phyloP scores from a whole-genome alignment of 2,329 filamentous ascomycete species.

The Botrytis medusae region DNA sequence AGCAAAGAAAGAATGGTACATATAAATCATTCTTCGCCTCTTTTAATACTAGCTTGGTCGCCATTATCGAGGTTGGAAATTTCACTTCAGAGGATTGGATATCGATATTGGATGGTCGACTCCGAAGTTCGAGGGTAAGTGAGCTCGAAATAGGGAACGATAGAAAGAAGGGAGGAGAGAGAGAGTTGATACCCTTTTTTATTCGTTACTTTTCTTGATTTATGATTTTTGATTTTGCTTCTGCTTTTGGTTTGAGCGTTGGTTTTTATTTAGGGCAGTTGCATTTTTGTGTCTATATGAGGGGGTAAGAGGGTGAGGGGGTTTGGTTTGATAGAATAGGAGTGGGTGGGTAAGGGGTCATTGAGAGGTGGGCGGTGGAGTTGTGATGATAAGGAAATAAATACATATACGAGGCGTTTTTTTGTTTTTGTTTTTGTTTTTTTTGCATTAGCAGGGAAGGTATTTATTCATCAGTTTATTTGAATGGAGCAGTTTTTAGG shows the following conservation, averaged over 20 bases:
- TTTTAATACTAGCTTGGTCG: neutral
- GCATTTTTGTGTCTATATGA: neutral
- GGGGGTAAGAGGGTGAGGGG: neutral
- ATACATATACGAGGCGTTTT: neutral
- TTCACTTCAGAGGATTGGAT: neutral
- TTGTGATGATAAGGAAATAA: neutral
- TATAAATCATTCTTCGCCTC: neutral
- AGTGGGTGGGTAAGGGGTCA: neutral
- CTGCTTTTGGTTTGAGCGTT: neutral
- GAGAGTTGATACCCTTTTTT: constrained; percentile 8
- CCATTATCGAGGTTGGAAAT: neutral
- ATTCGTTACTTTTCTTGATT: neutral
- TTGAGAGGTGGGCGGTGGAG: neutral
- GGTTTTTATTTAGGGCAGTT: neutral
- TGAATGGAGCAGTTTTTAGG: neutral
- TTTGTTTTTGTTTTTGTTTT: neutral
- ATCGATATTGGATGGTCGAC: neutral
- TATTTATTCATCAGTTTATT: neutral
- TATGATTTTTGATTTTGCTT: neutral
- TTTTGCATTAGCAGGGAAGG: neutral
- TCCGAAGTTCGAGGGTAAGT: neutral
- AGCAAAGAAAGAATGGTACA: neutral
- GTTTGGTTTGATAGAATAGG: neutral
- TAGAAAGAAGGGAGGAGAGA: neutral
- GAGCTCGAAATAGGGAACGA: neutral